Evolutionary conservation across 164 flowering plant genomes (phyloP), one percentile per base, ranked within the genome.

Genomic region (Malania oleifera): DNA sequence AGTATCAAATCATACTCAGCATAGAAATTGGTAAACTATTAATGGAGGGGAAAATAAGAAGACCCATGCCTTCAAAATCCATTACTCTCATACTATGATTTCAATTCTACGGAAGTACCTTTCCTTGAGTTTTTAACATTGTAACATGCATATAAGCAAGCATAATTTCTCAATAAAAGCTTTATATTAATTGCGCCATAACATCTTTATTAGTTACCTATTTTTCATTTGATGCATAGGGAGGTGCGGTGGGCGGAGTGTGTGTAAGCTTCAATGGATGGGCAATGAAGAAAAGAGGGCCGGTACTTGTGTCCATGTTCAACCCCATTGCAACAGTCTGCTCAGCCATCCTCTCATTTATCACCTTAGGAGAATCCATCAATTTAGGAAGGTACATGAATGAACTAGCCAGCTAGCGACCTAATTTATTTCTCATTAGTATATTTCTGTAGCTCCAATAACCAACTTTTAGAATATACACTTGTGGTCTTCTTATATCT

Each of bases 241-340:
- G 60, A 51, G 96, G 92, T 0, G 18, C 23, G 0, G 65, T 85
- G 52, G 67, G 74, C 52, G 95, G 98, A 41, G 65, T 51, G n/a
- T 75, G 81, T 52, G 48, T 75, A 0, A 82, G 86, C 73, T 84
- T 91, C 71, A 79, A 75, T 34, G 75, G 81, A 46, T 91, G 98
- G 98, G 87, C 91, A 13, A 66, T 91, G 79, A 83, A 82, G 75
- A 82, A 77, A 57, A 83, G 76, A 68, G 96, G 96, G 35, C 96
- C 98, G 1, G 95, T 91, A 8, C 56, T 87, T 26, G 87, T 82
- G n/a, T 78, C 98, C 44, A 74, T 86, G 64, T 91, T 91, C 61
- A 80, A 67, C 62, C 98, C 98, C 23, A 59, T 87, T 52, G 75
- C 72, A 26, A 85, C 98, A 0, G 80, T 91, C 1, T 59, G 76